Evolutionary conservation across 2,329 filamentous ascomycete species (phyloP), one percentile per base, ranked within the genome.

Genomic region (Aspergillus thermomutatus): DNA sequence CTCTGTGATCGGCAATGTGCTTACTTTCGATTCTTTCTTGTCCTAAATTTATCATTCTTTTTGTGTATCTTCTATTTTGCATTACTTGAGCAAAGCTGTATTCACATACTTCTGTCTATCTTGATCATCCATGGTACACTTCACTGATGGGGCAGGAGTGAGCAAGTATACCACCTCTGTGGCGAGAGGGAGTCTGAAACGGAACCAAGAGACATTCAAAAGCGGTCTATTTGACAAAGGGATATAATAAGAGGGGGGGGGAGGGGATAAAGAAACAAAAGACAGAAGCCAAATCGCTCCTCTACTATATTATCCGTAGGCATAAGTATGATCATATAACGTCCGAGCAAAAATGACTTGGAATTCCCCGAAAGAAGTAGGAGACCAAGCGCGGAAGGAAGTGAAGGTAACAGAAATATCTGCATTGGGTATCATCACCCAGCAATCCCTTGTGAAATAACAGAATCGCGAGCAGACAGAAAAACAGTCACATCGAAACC

Each of bases 371-470:
- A 5, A 26, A 23, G 11, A 14, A 17, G 3, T 11, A 10, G 6
- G 9, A 21, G 6, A 43, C 19, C 43, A 26, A 46, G 23, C 4
- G 7, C 43, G n/a, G 34, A 40, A 14, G 34, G n/a, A 40, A 17
- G 43, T 10, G 1, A 46, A 37, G 17, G 31, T 37, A 37, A 37
- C 31, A 37, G 31, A 37, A 46, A 23, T 46, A 46, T 46, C 43
- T 46, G 21, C 43, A 6, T 46, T 46, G 43, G 43, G 43, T 46
- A 46, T 46, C 43, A 46, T 46, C 21, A 46, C 43, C 43, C 43
- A 46, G 43, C 43, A 46, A 46, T 14, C 43, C 43, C 23, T 26
- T 46, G 43, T 61, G 50, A 60, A 34, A 52, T n/a, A 23, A 51
- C 11, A 46, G 21, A 46, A 46, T 25, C 19, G 21, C 11, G 21